A percentile compares a stretch with the other conserved stretches of the same genome.
Conservation (phyloP, 257 asterid genomes). For the Rhazya stricta region DNA sequence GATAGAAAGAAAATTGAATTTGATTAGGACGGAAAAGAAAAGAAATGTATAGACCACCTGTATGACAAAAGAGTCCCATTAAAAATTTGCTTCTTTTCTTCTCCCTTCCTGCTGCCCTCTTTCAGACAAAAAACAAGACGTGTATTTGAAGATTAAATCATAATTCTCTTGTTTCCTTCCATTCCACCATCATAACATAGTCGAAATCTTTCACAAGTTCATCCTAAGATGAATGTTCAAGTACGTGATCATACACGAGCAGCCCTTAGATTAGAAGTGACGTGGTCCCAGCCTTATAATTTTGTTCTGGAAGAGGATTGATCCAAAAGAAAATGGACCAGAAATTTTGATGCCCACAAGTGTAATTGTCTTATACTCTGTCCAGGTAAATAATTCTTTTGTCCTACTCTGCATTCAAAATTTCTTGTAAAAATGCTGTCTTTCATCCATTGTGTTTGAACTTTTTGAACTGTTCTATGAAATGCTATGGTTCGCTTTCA, state of each 20-base stretch:
- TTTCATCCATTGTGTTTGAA: background rate
- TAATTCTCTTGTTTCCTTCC: background rate
- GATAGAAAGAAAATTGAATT: background rate
- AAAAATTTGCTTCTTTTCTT: background rate
- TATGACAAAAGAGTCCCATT: background rate
- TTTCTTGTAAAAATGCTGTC: slow-evolving; percentile 5
- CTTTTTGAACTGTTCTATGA: background rate
- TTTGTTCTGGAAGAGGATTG: slow-evolving; percentile 6
- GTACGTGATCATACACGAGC: background rate
- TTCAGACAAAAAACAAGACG: background rate
- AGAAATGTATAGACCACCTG: too few species aligned
- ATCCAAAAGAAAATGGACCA: slow-evolving; percentile 23
- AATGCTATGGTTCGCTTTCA: background rate
- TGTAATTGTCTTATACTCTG: slow-evolving; percentile 15
- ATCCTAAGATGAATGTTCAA: background rate
- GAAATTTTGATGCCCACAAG: slow-evolving; percentile 17
- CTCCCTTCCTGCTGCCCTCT: background rate
- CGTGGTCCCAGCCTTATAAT: slow-evolving; percentile 34
- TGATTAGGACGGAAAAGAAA: too few species aligned
- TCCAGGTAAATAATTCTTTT: slow-evolving; percentile 9
- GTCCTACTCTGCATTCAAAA: slow-evolving; percentile 15
- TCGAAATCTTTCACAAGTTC: too few species aligned
- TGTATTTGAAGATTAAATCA: background rate
- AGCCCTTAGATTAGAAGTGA: background rate
- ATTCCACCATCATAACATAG: background rate